Evolutionary conservation across 257 asterid genomes (phyloP), one percentile per base, ranked within the genome.

Genomic region (Salvia hispanica): DNA sequence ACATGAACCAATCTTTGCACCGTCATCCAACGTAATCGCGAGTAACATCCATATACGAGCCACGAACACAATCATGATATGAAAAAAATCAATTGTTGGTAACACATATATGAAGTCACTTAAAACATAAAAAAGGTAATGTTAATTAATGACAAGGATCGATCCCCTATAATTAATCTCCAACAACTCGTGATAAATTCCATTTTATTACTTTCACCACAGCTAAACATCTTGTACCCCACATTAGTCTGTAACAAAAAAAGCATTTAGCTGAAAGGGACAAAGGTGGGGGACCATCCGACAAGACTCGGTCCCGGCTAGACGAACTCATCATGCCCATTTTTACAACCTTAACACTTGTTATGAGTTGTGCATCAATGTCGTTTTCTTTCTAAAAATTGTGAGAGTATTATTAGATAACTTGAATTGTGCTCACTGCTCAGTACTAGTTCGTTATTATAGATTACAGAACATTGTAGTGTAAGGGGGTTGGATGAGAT

Each of bases 211-310:
- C 43, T 40, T 40, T 40, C 10, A 7, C 43, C 43, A 39, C 7
- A 39, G 9, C 2, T 39, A 2, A 6, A 39, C 43, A 1, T 48
- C 10, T 14, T n/a, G 55, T 4, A 5, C 25, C 3, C 7, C 64
- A 36, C 64, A 58, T 25, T 33, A 33, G 43, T 58, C 31, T 16
- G 4, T 14, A 37, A 59, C 65, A 59, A 11, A 0, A 40, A 34
- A 59, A 15, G 34, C 65, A 59, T 39, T 15, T 15, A 59, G 39
- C 14, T 5, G 65, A 59, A 15, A 59, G 21, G 16, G 48, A 59
- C 65, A 16, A 3, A 31, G 42, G 67, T 62, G 54, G 67, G 67
- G 67, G 67, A 44, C 67, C 67, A 56, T n/a, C 67, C 67, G 67
- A 62, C 67, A 62, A 28, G 4, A 25, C 31, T 25, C 31, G 31